Evolutionary conservation across 148 eudicot genomes (phyloP), one percentile per base, ranked within the genome.

Genomic region (Diospyros lotus): DNA sequence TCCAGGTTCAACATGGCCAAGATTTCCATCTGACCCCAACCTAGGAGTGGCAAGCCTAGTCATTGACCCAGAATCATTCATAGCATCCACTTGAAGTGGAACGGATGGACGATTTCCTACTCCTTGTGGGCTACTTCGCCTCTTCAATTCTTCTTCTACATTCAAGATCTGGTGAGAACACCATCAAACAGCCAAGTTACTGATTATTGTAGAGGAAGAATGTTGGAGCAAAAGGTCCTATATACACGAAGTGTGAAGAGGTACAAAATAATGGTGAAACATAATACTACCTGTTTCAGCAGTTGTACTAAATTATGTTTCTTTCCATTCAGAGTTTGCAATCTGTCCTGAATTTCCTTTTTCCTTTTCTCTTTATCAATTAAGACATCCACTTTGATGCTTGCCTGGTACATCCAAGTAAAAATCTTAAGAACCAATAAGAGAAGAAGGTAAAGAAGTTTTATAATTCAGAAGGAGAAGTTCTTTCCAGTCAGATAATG

Each of bases 121-220:
- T 56, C 77, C 86, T 68, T 86, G 98, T 52, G 71, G 71, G 83
- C 71, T 84, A 79, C 84, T 90, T 83, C 86, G 88, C 84, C 89
- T 87, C 83, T 89, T 89, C 41, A 96, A 78, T 73, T 93, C 97
- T 79, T 96, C 99, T 88, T 96, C 99, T 58, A 93, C 97, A 84
- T 77, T 91, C 85, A 90, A 76, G 73, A 96, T 93, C 99, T 96
- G 81, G 69, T 48, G 76, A 83, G 44, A 50, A 4, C 84, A 60
- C 40, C 58, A 60, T 73, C 13, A 75, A 28, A 73, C 39, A 44
- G 64, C 58, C 5, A 7, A 39, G 18, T 74, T 64, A 76, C 50
- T 53, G 28, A 61, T 59, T 0, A 67, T 13, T 53, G 53, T 43
- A 8, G 4, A 28, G 46, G 12, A 50, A 18, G 46, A 56, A 54